Conservation (phyloP, 1,284 basidiomycete genomes). For the Austroboletus niveus region DNA sequence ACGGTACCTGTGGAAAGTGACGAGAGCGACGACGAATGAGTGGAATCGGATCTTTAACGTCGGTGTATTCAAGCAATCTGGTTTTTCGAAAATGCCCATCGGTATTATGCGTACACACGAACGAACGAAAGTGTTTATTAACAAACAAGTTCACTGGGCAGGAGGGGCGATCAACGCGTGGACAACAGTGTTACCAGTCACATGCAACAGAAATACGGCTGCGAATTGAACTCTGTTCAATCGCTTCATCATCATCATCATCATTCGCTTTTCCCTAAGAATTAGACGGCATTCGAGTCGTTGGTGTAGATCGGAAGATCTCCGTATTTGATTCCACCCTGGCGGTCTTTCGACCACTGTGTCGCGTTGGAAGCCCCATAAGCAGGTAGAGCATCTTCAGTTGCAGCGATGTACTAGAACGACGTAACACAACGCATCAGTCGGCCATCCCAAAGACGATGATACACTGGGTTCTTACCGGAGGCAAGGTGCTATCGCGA, state of each 20-base stretch:
- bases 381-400: slow-evolving; percentile 19
- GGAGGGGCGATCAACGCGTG: slow-evolving; percentile 21
- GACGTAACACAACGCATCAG: slow-evolving; percentile 4
- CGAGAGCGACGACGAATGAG: slow-evolving; percentile 11
- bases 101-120: not conserved
- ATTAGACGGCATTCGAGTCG: slow-evolving; percentile 11
- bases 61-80: not conserved
- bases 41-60: slow-evolving; percentile 5
- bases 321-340: slow-evolving; percentile 24
- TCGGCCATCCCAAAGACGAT: not conserved
- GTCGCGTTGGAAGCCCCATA: slow-evolving; percentile 16
- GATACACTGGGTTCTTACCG: slow-evolving; percentile 29
- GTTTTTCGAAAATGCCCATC: not conserved
- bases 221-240: slow-evolving; percentile 10
- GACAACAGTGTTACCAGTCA: slow-evolving; percentile 10
- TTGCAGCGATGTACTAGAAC: slow-evolving; percentile 22
- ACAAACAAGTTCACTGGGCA: slow-evolving; percentile 1
- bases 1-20: slow-evolving; percentile 39
- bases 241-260: not conserved
- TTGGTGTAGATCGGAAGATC: slow-evolving; percentile 38
- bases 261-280: not conserved
- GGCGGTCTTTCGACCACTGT: slow-evolving; percentile 15
- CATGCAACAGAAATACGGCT: not conserved
- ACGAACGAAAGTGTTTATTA: not conserved
- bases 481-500: slow-evolving; percentile 44